phyloP scores from a whole-genome alignment of 2,329 filamentous ascomycete species.

The Talaromyces sp. region DNA sequence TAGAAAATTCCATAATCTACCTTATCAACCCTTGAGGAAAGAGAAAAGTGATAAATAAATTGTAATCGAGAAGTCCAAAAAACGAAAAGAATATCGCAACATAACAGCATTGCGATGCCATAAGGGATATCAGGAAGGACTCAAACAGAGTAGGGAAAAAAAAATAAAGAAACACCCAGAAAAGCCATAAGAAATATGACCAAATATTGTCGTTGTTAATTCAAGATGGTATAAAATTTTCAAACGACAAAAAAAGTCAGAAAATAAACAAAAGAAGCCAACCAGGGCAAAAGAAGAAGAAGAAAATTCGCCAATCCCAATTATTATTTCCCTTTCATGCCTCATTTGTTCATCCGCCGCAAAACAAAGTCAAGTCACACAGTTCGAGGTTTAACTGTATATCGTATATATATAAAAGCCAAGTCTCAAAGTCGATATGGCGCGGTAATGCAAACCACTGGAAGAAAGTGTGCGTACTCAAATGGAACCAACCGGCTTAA shows the following conservation, averaged over 20 bases:
- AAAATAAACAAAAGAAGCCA: neutral
- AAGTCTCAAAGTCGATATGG: neutral
- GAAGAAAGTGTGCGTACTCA: neutral
- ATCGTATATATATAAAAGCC: neutral
- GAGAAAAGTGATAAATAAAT: neutral
- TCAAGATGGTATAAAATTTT: conserved; percentile 6
- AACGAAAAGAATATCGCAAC: conserved; percentile 16
- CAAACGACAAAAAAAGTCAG: neutral
- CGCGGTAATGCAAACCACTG: neutral
- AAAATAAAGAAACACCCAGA: no score
- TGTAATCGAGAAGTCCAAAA: neutral
- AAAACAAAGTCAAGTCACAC: neutral
- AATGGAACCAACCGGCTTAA: neutral
- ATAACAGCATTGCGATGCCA: no score
- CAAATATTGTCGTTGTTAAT: neutral
- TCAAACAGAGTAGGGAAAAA: neutral
- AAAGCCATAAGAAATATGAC: neutral
- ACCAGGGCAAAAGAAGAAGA: conserved; percentile 1
- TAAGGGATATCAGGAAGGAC: no score
- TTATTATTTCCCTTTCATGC: conserved; percentile 9
- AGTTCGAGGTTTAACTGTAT: neutral
- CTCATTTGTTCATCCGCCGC: conserved; percentile 8
- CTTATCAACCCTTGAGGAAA: conserved; percentile 12
- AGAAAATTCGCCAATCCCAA: conserved; percentile 5
- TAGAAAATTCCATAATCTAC: conserved; percentile 9